Evolutionary conservation across 441 rosid genomes (phyloP), one percentile per base, ranked within the genome.

Genomic region (Pelargonium cotyledonis): DNA sequence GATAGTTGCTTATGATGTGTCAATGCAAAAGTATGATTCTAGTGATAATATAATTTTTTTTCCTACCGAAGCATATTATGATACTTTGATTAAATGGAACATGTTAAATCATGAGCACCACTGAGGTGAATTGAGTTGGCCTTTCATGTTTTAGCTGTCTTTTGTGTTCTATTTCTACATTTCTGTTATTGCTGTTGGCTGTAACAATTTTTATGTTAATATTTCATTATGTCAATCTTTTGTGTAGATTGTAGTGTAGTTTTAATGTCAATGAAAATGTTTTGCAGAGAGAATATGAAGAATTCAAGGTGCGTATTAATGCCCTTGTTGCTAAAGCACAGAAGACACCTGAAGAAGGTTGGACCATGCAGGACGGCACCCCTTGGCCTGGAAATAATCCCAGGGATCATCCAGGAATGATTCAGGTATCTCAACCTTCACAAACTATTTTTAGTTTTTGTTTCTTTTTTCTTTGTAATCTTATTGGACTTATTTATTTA

Each of bases 281-380:
- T 26, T 47, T 82, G 66, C 85, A 91, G 98, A 91, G 99, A 80
- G 95, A 94, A 53, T 94, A 94, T 65, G 98, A 94, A 80, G 96
- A 91, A 40, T 94, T 91, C 72, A 94, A 88, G 74, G 85, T 94
- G 61, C 78, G 87, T 61, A 89, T 94, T 77, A 94, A 94, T 73
- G 88, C 90, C 46, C 76, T 94, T 65, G 97, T 91, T 73, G 79
- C 95, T 12, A 89, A 75, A 66, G 97, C 98, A 68, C 91, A 84
- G 74, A 94, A 94, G 88, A 95, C 87, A 70, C 98, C 98, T 4
- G 98, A 94, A 77, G 97, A 94, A 29, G 98, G 98, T 74, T 95
- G 99, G 99, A 92, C 97, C 14, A 91, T 95, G 99, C 99, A 95
- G 84, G 97, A 94, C 63, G 98, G 97, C 44, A 91, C 96, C 53